A percentile compares a stretch with the other conserved stretches of the same genome.
Evolutionary conservation across 140 eudicot species (phyloP).

Genomic region (Ambrosia hybrid): DNA sequence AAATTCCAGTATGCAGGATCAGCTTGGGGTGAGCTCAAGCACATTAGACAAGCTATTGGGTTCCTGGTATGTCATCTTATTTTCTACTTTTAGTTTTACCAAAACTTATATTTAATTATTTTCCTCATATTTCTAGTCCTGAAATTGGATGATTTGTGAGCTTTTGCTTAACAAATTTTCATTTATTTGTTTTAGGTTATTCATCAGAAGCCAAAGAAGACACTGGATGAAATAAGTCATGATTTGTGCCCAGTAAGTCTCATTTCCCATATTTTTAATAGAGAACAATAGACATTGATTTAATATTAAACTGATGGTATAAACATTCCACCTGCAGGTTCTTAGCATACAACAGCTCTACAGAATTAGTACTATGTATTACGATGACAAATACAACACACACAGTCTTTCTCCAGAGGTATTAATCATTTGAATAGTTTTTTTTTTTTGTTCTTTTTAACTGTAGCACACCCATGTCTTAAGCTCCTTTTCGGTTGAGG

Average conservation of each 20-base stretch:
- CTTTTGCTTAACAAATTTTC: not conserved
- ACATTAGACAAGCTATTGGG: conserved; percentile 91
- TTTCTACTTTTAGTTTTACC: conserved; percentile 1
- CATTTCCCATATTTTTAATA: conserved; percentile 12
- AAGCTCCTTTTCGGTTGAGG: not conserved
- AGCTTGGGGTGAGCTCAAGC: conserved; percentile 95
- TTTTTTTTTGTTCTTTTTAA: not conserved
- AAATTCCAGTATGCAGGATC: conserved; percentile 81
- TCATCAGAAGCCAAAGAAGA: conserved; percentile 86
- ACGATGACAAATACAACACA: conserved; percentile 97
- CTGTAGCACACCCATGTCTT: not conserved
- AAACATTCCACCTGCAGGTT: conserved; percentile 44
- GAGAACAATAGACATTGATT: conserved; percentile 11
- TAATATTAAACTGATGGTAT: conserved; percentile 10
- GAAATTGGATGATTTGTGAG: not conserved
- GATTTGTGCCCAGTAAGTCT: conserved; percentile 89
- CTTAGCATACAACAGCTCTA: conserved; percentile 93
- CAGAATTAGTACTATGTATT: conserved; percentile 95
- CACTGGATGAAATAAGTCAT: conserved; percentile 87
- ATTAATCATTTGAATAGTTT: not conserved
- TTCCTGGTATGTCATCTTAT: conserved; percentile 63
- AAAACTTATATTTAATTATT: not conserved
- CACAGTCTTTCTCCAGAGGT: conserved; percentile 88
- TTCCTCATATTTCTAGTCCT: too few relatives aligned
- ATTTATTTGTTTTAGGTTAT: conserved; percentile 60